Evolutionary conservation across 495 filamentous ascomycete genomes (phyloP).

Genomic region (Xylaria grammica): DNA sequence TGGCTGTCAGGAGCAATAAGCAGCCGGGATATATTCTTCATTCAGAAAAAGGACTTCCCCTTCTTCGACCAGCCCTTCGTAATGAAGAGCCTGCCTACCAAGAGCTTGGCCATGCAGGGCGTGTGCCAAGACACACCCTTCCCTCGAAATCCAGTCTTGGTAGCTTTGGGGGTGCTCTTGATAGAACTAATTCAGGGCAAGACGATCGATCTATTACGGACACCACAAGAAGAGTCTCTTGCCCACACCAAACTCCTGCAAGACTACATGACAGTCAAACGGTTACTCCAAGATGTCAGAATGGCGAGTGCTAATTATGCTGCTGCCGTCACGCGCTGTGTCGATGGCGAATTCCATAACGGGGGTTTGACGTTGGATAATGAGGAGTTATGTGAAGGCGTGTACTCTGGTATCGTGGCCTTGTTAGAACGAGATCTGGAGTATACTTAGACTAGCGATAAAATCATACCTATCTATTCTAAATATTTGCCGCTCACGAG

Average conservation of each 20-base stretch:
- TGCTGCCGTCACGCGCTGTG: slow-evolving; percentile 26
- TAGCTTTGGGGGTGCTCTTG: slow-evolving; percentile 25
- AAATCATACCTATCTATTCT: too few species aligned
- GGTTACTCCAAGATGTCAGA: neutral
- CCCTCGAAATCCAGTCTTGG: slow-evolving; percentile 9
- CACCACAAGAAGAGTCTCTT: neutral
- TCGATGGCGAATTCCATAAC: slow-evolving; percentile 8
- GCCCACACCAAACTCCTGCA: slow-evolving; percentile 4
- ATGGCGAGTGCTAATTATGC: slow-evolving; percentile 19
- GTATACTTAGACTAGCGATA: too few species aligned
- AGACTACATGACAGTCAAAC: slow-evolving; percentile 1
- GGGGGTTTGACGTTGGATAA: slow-evolving; percentile 5
- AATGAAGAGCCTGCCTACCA: too few species aligned
- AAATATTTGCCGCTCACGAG: too few species aligned
- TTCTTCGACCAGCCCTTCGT: neutral
- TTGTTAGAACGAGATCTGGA: slow-evolving; percentile 27
- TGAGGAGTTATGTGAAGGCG: slow-evolving; percentile 15
- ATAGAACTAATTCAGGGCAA: slow-evolving; percentile 26
- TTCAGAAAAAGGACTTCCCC: neutral
- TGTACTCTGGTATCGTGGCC: slow-evolving; percentile 18
- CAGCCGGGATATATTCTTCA: slow-evolving; percentile 16
- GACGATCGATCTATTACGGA: slow-evolving; percentile 16
- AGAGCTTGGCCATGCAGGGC: neutral
- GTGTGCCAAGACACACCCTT: neutral
- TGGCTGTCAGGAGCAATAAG: slow-evolving; percentile 29